Evolutionary conservation across 352 stramenopile genomes (phyloP).

Genomic region (Pythium brassicae): DNA sequence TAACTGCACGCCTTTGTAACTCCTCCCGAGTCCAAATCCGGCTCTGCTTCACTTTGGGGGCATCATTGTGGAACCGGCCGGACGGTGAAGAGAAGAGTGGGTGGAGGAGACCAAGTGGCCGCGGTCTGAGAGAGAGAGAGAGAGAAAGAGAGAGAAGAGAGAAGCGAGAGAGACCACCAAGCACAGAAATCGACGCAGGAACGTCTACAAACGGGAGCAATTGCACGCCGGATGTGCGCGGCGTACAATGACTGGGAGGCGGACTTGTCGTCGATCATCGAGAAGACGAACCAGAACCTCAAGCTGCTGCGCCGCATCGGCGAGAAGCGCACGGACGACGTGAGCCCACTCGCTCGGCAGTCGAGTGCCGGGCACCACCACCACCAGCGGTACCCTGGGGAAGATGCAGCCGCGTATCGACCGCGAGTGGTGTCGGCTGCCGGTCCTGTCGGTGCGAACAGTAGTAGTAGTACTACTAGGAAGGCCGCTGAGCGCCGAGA

Average conservation of each 20-base stretch:
- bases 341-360: conserved; percentile 22
- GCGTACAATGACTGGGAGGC: conserved; percentile 74
- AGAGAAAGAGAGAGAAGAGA: neutral
- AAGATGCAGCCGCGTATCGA: conserved; percentile 7
- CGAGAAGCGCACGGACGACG: conserved; percentile 62
- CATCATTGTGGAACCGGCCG: too few relatives aligned
- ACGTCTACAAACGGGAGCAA: too few relatives aligned
- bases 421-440: conserved; percentile 12
- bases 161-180: neutral
- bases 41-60: too few relatives aligned
- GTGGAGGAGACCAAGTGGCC: too few relatives aligned
- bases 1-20: too few relatives aligned
- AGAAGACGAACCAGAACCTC: conserved; percentile 87
- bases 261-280: conserved; percentile 82
- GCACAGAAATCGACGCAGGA: too few relatives aligned
- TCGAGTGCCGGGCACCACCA: neutral
- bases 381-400: conserved; percentile 6
- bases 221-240: conserved; percentile 46
- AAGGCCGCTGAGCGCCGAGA: conserved; percentile 1
- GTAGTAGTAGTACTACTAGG: neutral
- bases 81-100: too few relatives aligned
- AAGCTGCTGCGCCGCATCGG: conserved; percentile 78
- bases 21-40: too few relatives aligned
- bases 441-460: neutral
- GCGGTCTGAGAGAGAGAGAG: too few relatives aligned